Base-by-base conservation (phyloP, 2,329 filamentous ascomycete species). In the Phyllosticta capitalensis region DNA sequence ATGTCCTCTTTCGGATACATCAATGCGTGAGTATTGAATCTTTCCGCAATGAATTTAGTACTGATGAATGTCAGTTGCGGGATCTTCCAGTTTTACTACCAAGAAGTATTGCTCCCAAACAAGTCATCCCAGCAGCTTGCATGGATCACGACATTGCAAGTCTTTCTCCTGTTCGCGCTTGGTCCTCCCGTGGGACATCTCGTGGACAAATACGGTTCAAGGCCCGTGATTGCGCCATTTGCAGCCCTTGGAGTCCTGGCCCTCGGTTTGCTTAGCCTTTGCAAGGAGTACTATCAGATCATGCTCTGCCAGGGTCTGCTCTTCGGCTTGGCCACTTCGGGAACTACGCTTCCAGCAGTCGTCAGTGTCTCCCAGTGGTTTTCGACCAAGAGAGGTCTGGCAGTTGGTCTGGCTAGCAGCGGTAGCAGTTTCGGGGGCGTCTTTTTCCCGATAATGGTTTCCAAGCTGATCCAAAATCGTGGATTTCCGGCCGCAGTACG, bases 181-280 rank as follows among this genome's bases (percentile, higher is more conserved):
- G 82, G 83, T 0, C 81, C 82, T 0, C 62, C 86, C 9, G 76
- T 83, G 26, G 84, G 84, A 2, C 79, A 78, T 22, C 51, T 84
- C 0, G 85, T 80, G 62, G 85, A 87, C 64, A 78, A 72, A 52
- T 81, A 81, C 58, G 84, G 85, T 0, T 81, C 83, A 0, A 75
- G 79, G n/a, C 75, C 70, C 50, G 70, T 86, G 0, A 65, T 83
- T 1, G 53, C 80, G 1, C 63, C 62, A 7, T 81, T 81, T 22
- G 75, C 74, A 0, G 64, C 81, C 30, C 61, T 81, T 9, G 77
- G 82, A 52, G 76, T 84, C 7, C 79, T 84, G 58, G 77, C 79
- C 2, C 64, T 84, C 2, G 83, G 85, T 78, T 82, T 84, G 80
- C 74, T 79, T 1, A 79, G 75, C 10, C 67, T 85, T 64, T 83